These are phyloP conservation scores for Colletotrichum trifolii DNA, from an alignment of 2,329 filamentous ascomycete species.

Conservation along the genomic window DNA sequence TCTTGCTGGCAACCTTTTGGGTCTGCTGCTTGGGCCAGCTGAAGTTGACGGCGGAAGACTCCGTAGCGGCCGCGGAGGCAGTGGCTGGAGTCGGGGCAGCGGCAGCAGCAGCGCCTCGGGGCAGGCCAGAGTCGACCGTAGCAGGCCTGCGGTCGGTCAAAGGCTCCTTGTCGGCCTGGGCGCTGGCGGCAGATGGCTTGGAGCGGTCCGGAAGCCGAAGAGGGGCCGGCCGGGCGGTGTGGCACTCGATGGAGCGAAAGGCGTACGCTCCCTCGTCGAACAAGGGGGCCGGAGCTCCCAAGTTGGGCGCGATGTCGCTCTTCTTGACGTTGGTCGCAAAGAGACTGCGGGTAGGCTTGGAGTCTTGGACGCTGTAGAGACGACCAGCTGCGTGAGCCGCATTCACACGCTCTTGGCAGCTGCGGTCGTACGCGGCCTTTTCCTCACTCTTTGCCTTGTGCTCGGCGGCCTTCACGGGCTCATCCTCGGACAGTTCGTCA, in stretches of 20 bases:
- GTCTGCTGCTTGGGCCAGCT: slow-evolving; percentile 12
- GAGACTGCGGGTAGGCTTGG: slow-evolving; percentile 14
- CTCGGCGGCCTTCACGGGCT: slow-evolving; percentile 7
- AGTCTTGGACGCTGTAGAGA: slow-evolving; percentile 17
- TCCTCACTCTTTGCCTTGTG: neutral
- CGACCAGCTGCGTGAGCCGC: slow-evolving; percentile 17
- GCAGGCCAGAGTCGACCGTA: too few species aligned
- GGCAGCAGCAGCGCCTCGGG: too few species aligned
- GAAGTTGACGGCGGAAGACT: slow-evolving; percentile 21
- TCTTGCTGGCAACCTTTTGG: neutral
- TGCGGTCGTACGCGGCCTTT: slow-evolving; percentile 6
- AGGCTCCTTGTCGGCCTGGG: too few species aligned
- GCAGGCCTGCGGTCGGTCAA: too few species aligned
- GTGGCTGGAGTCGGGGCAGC: neutral
- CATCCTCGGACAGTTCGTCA: slow-evolving; percentile 40
- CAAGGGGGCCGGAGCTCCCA: neutral
- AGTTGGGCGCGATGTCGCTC: slow-evolving; percentile 16
- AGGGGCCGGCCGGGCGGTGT: slow-evolving; percentile 35
- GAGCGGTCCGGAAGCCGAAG: slow-evolving; percentile 30
- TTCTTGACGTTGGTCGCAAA: slow-evolving; percentile 22
- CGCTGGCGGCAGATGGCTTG: neutral
- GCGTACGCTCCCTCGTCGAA: slow-evolving; percentile 31
- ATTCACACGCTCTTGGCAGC: slow-evolving; percentile 23
- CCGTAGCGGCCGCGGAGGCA: neutral
- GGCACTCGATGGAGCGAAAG: slow-evolving; percentile 31